phyloP scores from a whole-genome alignment of 176 grass and related monocot species.

The Thinopyrum elongatum region DNA sequence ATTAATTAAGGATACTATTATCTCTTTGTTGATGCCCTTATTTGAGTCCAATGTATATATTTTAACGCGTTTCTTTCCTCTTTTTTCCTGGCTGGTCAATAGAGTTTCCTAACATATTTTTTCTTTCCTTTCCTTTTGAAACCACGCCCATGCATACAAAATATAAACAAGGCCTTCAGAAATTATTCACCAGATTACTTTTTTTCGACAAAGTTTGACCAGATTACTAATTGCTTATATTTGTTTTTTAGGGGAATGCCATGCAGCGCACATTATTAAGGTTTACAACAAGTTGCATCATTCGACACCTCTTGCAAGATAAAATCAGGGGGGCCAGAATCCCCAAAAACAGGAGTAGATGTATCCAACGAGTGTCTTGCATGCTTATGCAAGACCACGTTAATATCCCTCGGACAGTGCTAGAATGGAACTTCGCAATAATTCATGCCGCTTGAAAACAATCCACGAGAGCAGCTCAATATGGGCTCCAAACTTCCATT shows the following conservation, averaged over 20 bases:
- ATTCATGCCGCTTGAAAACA: no score
- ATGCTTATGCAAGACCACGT: no score
- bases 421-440: no score
- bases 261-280: no score
- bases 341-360: background rate
- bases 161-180: background rate
- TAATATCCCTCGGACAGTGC: no score
- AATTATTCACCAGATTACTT: background rate
- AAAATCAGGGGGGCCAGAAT: background rate
- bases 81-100: background rate
- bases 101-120: background rate
- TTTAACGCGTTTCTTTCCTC: background rate
- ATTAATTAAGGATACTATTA: no score
- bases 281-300: background rate
- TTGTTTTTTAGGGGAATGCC: background rate
- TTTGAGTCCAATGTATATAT: background rate
- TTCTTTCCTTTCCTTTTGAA: background rate
- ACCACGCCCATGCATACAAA: background rate
- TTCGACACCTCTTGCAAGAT: background rate
- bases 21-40: no score
- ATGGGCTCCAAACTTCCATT: no score
- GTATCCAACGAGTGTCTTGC: no score
- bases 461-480: no score
- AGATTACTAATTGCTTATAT: background rate
- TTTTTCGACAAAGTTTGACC: no score